Evolutionary conservation across 805 yeast species (phyloP), one percentile per base, ranked within the genome.

Genomic region (Debaryomyces maramus): DNA sequence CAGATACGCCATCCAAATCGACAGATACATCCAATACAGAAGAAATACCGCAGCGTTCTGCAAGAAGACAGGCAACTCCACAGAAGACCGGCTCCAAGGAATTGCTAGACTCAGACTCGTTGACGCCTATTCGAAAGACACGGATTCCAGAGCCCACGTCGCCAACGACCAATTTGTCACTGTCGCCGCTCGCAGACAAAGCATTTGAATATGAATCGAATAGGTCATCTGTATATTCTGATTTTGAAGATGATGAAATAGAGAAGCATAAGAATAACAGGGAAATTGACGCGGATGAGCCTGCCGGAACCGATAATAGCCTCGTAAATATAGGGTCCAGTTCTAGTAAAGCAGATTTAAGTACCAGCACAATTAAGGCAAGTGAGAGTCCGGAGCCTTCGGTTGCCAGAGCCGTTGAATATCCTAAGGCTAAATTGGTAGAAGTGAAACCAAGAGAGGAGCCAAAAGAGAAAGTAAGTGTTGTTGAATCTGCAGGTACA

Each of bases 41-140:
- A 16, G 50, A 46, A 10, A 41, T 58, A 17, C 64, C 65, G 3
- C 59, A 56, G 39, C 39, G 67, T 27, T 58, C 64, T 3, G 52
- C 61, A 10, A 44, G 64, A 42, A 35, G 63, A 26, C 44, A 42
- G 32, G 40, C 32, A 17, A 35, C n/a, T 7, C 17, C 36, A 32
- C 19, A 35, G 20, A 24, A 24, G 11, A n/a, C n/a, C n/a, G 9
- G 10, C 13, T 15, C 13, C 13, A 10, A 10, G 38, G 38, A 28
- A 38, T 35, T 28, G 20, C 3, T 18, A 4, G 19, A 32, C 2
- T 20, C 5, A 32, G 30, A 14, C 31, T 46, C 40, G 10, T 11
- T 10, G 44, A 51, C 24, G 32, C 44, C 17, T 17, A 15, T 35
- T n/a, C 38, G 52, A 2, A 41, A 44, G 10, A 45, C 45, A 6